Percentiles rank a stretch among this genome's conserved stretches.
Conservation (phyloP, 2,329 filamentous ascomycete species). For the Paraphaeosphaeria minitans region DNA sequence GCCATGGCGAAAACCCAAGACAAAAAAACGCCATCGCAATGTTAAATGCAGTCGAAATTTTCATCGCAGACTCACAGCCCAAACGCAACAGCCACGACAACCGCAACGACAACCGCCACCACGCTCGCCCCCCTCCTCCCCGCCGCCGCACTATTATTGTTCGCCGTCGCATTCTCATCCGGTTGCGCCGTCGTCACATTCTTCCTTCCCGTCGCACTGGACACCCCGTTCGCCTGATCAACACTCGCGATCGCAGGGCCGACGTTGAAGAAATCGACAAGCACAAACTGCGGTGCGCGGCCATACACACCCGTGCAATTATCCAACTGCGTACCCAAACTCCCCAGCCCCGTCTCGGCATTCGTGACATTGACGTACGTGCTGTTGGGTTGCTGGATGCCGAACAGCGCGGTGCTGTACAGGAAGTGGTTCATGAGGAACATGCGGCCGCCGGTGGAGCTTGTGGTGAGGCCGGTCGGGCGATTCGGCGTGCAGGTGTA, state of each 20-base stretch:
- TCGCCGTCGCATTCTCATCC: slow-evolving; percentile 8
- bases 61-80: slow-evolving; percentile 21
- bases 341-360: slow-evolving; percentile 63
- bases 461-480: slow-evolving; percentile 58
- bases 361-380: slow-evolving; percentile 68
- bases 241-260: slow-evolving; percentile 72
- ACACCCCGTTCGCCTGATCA: slow-evolving; percentile 71
- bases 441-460: slow-evolving; percentile 63
- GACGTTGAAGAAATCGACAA: slow-evolving; percentile 81
- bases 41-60: neutral
- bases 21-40: slow-evolving; percentile 25
- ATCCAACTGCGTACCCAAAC: slow-evolving; percentile 45
- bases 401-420: slow-evolving; percentile 59
- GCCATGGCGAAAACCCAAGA: neutral
- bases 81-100: slow-evolving; percentile 37
- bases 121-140: slow-evolving; percentile 26
- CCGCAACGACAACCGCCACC: slow-evolving; percentile 37
- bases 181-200: slow-evolving; percentile 26
- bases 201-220: slow-evolving; percentile 31
- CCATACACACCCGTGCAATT: slow-evolving; percentile 64
- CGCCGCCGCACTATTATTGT: slow-evolving; percentile 19
- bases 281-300: slow-evolving; percentile 70
- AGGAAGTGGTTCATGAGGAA: slow-evolving; percentile 83
- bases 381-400: slow-evolving; percentile 48
- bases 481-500: slow-evolving; percentile 77